Percentiles rank a stretch among this genome's conserved stretches.
These are phyloP conservation scores for Trichoderma sp. DNA, from an alignment of 2,329 filamentous ascomycete species.

Conservation along the genomic window DNA sequence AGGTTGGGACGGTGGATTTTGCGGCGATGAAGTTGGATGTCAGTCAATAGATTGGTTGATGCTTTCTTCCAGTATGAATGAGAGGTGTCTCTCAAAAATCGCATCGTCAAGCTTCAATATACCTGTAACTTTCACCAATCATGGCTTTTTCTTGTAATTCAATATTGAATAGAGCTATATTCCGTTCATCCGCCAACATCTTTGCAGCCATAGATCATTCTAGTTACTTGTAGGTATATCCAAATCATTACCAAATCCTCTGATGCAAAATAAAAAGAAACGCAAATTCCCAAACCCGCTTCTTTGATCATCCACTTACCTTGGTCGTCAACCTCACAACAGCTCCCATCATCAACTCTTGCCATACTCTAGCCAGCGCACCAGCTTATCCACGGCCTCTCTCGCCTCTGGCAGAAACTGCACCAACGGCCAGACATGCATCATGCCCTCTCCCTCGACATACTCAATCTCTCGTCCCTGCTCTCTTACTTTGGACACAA, in stretches of 20 bases:
- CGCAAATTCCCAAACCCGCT: not conserved
- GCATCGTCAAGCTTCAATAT: too few relatives aligned
- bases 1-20: not conserved
- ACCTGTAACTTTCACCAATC: too few relatives aligned
- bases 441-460: constrained; percentile 35
- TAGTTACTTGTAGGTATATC: not conserved
- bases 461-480: constrained; percentile 32
- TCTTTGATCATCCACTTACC: not conserved
- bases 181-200: not conserved
- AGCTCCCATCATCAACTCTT: not conserved
- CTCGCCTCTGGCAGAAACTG: constrained; percentile 32
- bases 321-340: not conserved
- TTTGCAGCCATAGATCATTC: not conserved
- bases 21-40: not conserved
- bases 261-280: not conserved
- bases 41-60: not conserved
- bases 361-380: constrained; percentile 29
- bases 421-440: constrained; percentile 37
- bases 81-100: too few relatives aligned
- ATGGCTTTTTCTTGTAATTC: not conserved
- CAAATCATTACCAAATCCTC: not conserved
- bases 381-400: constrained; percentile 31
- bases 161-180: not conserved
- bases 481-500: constrained; percentile 32
- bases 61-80: too few relatives aligned